A percentile compares a stretch with the other conserved stretches of the same genome.
Evolutionary conservation across 208 protist genomes (phyloP).

Genomic region (Willaertia magna): DNA sequence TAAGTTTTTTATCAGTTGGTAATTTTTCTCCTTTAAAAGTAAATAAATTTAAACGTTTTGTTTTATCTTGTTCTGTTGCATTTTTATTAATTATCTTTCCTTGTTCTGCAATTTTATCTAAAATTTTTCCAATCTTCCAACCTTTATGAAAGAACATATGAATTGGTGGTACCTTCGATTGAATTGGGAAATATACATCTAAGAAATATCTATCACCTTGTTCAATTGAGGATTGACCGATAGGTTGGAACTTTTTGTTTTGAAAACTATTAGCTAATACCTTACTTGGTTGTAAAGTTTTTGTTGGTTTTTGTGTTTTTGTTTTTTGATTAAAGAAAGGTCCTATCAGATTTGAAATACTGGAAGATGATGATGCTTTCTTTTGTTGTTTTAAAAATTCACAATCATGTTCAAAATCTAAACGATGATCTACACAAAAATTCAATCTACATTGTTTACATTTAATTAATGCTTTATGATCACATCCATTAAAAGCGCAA

Average conservation of each 20-base stretch:
- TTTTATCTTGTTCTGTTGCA: neutral
- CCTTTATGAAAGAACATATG: neutral
- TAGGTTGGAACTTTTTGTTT: neutral
- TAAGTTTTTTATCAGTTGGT: neutral
- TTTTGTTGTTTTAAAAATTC: neutral
- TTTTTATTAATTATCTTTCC: conserved; percentile 2
- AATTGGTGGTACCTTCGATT: neutral
- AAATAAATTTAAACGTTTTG: neutral
- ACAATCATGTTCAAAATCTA: neutral
- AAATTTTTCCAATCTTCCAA: neutral
- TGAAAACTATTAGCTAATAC: neutral
- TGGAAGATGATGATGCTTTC: too few relatives aligned
- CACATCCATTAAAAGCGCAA: neutral
- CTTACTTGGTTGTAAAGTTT: neutral
- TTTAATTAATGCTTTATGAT: neutral
- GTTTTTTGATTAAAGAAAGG: neutral
- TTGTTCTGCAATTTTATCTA: neutral
- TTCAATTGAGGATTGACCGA: neutral
- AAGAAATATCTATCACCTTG: neutral
- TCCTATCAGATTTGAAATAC: neutral
- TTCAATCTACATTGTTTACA: neutral
- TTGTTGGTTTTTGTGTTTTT: neutral
- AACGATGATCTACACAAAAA: neutral
- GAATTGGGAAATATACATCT: conserved; percentile 9
- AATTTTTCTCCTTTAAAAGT: neutral